Evolutionary conservation across 164 flowering plant genomes (phyloP), one percentile per base, ranked within the genome.

Genomic region (Amborella trichopoda): DNA sequence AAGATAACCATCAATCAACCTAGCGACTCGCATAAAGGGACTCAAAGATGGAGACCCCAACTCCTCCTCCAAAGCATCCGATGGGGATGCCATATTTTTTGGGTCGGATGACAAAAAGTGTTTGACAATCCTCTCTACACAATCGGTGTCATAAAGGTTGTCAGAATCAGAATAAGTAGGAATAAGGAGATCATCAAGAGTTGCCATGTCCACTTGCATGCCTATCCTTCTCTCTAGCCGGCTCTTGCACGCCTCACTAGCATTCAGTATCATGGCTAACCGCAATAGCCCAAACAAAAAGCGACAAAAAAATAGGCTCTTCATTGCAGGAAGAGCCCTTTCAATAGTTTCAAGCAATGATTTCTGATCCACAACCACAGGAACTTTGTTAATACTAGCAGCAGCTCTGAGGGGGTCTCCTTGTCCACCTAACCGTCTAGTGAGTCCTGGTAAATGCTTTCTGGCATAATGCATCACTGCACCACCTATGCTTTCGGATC

Each of bases 131-230:
- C 85, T 63, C 45, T 80, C 90, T 25, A 91, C 73, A 47, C 87
- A 78, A 52, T 81, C 93, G 3, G 72, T 76, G 36, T 81, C 58
- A 32, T 91, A 91, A 4, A 90, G 63, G 28, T 80, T 67, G 53
- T 87, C 98, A 50, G 95, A 77, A 66, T 87, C 81, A 20, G 94
- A 78, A 53, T 78, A 91, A 48, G 61, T 64, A 61, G 96, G 96
- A 58, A 91, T 78, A 19, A 91, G 69, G 55, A 91, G 78, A 60
- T 77, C 47, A 32, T 87, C 94, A 11, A 91, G 64, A 1, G 85
- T 72, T 24, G 93, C 96, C 52, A 78, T 50, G 28, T 87, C 96
- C 34, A 91, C 58, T 60, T 87, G 98, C 73, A 65, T 56, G 55
- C 98, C 99, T 44, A 84, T 69, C 67, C 74, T 69, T 65, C 65